These are phyloP conservation scores for Amauroascus verrucosus DNA, from an alignment of 2,329 filamentous ascomycete genomes.

Conservation along the genomic window DNA sequence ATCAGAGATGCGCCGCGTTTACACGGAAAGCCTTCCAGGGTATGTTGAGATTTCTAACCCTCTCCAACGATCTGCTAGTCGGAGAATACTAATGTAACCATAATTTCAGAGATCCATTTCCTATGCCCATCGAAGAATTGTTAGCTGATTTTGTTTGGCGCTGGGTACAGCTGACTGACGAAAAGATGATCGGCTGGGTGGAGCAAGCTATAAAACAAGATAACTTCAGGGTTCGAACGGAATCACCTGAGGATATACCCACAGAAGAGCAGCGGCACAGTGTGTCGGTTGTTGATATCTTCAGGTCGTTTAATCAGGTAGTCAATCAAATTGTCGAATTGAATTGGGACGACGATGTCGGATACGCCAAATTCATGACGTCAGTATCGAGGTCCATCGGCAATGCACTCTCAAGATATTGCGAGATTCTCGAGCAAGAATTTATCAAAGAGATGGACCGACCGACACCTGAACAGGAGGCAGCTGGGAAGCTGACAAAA, in stretches of 20 bases:
- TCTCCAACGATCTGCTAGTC: not conserved
- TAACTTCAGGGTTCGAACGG: slow-evolving; percentile 63
- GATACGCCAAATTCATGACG: slow-evolving; percentile 96
- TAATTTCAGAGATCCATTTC: slow-evolving; percentile 52
- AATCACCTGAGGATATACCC: slow-evolving; percentile 52
- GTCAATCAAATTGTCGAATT: slow-evolving; percentile 77
- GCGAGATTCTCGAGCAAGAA: slow-evolving; percentile 74
- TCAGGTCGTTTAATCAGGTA: slow-evolving; percentile 85
- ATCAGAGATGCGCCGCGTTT: slow-evolving; percentile 71
- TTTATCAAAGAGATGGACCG: slow-evolving; percentile 92
- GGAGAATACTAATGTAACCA: slow-evolving; percentile 3
- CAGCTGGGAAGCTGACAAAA: slow-evolving; percentile 63
- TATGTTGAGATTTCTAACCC: slow-evolving; percentile 22
- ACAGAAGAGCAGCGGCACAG: slow-evolving; percentile 81
- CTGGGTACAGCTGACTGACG: slow-evolving; percentile 76
- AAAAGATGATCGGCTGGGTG: slow-evolving; percentile 70
- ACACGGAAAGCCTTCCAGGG: slow-evolving; percentile 61
- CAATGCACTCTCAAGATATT: slow-evolving; percentile 74
- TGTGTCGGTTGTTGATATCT: slow-evolving; percentile 84
- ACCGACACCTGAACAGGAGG: slow-evolving; percentile 75
- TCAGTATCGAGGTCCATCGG: slow-evolving; percentile 76
- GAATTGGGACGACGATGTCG: slow-evolving; percentile 85
- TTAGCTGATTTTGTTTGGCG: slow-evolving; percentile 91
- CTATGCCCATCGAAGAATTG: slow-evolving; percentile 76
- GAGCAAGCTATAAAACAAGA: slow-evolving; percentile 88